Evolutionary conservation across 176 grass and related monocot species (phyloP), one percentile per base, ranked within the genome.

Genomic region (Ensete glaucum): DNA sequence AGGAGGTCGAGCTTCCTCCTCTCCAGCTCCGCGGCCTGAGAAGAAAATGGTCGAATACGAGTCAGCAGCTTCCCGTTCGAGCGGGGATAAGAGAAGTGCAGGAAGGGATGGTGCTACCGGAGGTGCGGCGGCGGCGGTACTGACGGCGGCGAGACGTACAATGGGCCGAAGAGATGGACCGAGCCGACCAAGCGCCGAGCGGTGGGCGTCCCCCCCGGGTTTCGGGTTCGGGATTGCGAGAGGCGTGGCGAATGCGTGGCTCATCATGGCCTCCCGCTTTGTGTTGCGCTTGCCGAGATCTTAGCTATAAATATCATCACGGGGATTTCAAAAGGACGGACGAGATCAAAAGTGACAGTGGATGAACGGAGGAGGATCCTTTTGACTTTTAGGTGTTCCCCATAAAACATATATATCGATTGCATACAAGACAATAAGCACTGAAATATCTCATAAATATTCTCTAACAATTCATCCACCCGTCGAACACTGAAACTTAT

Each of bases 1-100:
- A 98, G 86, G 73, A 98, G 90, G 2, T 87, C 81, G 69, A 89
- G 83, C 80, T 98, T 98, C 86, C 82, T 74, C 67, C 53, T 58
- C 75, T 98, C 94, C 80, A 78, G 16, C 76, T 85, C 88, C 80
- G 53, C 88, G 16, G 62, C 65, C 85, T 87, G 62, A 76, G 50
- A 24, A 52, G 65, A 50, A 56, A 54, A 17, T 7, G 50, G 3
- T 9, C 26, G 7, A 12, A n/a, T 20, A 50, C 12, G 43, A 50
- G 17, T 43, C 6, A 11, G 48, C 1, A 10, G 8, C 34, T 65
- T 13, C 63, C 11, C n/a, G 4, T 65, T 65, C 17, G 15, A 60
- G 5, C 13, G 57, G 57, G 5, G 34, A 43, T 43, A 43, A 43
- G 34, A 21, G 11, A 64, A 71, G 69, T 52, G 72, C 21, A 53